A percentile compares a stretch with the other conserved stretches of the same genome.
Conservation (phyloP, 2,329 filamentous ascomycete genomes). For the Hymenoscyphus fructigenus region DNA sequence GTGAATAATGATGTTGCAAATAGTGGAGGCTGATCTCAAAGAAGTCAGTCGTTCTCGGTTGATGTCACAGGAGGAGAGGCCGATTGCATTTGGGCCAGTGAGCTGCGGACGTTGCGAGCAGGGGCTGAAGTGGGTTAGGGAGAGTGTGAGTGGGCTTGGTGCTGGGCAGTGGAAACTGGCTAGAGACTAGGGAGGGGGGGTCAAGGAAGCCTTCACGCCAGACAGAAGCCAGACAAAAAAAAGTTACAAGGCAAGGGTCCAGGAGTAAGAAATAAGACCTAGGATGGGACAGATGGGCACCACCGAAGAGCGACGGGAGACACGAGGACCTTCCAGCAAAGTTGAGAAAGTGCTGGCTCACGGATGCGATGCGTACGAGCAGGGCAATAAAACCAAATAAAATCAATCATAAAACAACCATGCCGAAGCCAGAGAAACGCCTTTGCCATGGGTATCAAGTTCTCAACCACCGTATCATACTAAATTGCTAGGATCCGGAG, state of each 20-base stretch:
- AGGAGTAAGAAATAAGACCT: constrained; percentile 3
- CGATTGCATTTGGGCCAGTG: constrained; percentile 5
- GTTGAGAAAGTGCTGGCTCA: not conserved
- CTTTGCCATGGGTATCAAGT: constrained; percentile 3
- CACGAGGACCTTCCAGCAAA: constrained; percentile 1
- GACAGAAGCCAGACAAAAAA: not conserved
- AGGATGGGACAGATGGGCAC: not conserved
- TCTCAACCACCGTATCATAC: not conserved
- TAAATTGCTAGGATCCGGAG: not conserved
- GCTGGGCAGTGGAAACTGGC: constrained; percentile 1
- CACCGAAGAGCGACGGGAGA: not conserved
- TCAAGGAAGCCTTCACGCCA: constrained; percentile 1
- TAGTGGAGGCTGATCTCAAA: constrained; percentile 36
- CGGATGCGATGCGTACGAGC: not conserved
- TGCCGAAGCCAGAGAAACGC: not conserved
- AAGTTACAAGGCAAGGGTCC: constrained; percentile 4
- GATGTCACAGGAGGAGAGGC: constrained; percentile 34
- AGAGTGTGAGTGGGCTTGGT: not conserved
- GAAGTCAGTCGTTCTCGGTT: constrained; percentile 31
- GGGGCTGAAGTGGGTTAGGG: not conserved
- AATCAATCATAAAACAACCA: constrained; percentile 8
- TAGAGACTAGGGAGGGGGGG: not conserved
- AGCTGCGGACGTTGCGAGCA: not conserved
- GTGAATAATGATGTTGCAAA: constrained; percentile 19
- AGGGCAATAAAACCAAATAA: constrained; percentile 5